Percentiles rank a stretch among this genome's conserved stretches.
Conservation (phyloP, 1,284 basidiomycete genomes). For the Cryptococcus hybrid region DNA sequence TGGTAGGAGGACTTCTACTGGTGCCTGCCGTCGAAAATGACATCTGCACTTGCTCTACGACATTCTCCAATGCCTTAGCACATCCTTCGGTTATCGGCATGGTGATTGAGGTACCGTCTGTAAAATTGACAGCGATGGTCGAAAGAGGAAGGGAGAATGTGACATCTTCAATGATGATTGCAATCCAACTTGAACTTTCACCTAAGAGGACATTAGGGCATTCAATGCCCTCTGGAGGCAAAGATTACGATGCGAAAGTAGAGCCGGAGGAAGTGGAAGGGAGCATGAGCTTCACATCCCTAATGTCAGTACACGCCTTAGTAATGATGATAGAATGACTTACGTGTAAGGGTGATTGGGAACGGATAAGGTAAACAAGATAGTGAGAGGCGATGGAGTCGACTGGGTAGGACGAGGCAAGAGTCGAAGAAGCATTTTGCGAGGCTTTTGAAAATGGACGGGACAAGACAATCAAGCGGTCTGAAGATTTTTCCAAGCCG, state of each 20-base stretch:
- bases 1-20: conserved; percentile 18
- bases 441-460: background rate
- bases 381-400: conserved; percentile 59
- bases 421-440: conserved; percentile 66
- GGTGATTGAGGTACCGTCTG: conserved; percentile 40
- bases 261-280: conserved; percentile 47
- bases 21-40: conserved; percentile 29
- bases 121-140: conserved; percentile 41
- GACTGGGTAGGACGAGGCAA: conserved; percentile 55
- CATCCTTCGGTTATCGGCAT: conserved; percentile 37
- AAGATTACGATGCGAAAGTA: conserved; percentile 45
- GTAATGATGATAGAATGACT: conserved; percentile 41
- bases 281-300: conserved; percentile 50
- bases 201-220: conserved; percentile 49
- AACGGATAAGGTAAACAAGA: conserved; percentile 69
- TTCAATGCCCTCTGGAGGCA: conserved; percentile 48
- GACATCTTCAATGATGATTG: conserved; percentile 47
- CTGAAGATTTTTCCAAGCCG: too few species aligned
- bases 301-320: conserved; percentile 59
- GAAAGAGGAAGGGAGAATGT: conserved; percentile 43
- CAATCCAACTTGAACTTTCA: conserved; percentile 50
- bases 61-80: conserved; percentile 28
- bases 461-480: too few species aligned
- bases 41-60: conserved; percentile 47
- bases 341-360: conserved; percentile 56